These are phyloP conservation scores for Physcia stellaris DNA, from an alignment of 495 filamentous ascomycete species.

Conservation along the genomic window DNA sequence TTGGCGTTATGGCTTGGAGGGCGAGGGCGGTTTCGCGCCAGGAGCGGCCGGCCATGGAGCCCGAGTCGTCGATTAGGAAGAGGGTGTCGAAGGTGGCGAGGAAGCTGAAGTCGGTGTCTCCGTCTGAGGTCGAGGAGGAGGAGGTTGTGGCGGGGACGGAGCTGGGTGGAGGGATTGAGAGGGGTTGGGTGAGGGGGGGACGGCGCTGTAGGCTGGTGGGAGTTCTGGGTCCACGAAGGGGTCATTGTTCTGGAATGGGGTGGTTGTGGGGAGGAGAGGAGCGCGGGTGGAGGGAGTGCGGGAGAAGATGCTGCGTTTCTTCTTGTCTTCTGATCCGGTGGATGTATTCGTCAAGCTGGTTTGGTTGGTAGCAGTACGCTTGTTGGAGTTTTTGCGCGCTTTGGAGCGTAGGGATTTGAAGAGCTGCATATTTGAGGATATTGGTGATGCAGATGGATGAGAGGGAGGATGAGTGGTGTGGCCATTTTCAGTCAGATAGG, in stretches of 20 bases:
- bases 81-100: slow-evolving; percentile 79
- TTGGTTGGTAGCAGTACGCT: too few relatives aligned
- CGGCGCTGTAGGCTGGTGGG: not conserved
- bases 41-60: slow-evolving; percentile 64
- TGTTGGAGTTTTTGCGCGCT: too few relatives aligned
- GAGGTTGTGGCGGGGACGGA: slow-evolving; percentile 6
- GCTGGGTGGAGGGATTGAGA: slow-evolving; percentile 6
- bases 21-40: slow-evolving; percentile 69
- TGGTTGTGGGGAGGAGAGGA: not conserved
- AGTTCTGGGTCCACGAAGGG: not conserved
- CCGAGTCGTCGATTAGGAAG: slow-evolving; percentile 88
- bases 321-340: too few relatives aligned
- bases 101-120: slow-evolving; percentile 66
- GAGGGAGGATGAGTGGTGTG: too few relatives aligned
- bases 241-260: too few relatives aligned
- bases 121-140: slow-evolving; percentile 8
- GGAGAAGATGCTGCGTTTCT: too few relatives aligned
- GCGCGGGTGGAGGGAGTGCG: not conserved
- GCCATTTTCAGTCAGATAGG: too few relatives aligned
- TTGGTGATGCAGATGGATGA: too few relatives aligned
- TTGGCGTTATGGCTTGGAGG: slow-evolving; percentile 63
- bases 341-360: too few relatives aligned
- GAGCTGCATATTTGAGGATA: too few relatives aligned
- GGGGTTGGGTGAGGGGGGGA: not conserved
- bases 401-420: too few relatives aligned